Conservation (phyloP, 2,329 filamentous ascomycete genomes). For the Bertia moriformis region DNA sequence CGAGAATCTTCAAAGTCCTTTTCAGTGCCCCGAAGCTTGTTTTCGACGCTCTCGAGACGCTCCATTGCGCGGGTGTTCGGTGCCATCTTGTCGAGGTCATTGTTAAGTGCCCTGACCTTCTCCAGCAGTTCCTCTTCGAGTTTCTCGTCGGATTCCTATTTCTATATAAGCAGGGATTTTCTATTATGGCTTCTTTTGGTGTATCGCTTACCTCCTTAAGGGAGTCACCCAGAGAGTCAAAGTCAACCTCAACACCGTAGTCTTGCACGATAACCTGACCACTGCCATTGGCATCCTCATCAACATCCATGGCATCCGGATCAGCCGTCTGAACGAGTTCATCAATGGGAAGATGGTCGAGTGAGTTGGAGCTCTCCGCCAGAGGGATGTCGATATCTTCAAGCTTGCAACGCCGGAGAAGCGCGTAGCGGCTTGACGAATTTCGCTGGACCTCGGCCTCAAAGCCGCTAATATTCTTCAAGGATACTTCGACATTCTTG, state of each 20-base stretch:
- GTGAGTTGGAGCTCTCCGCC: conserved; percentile 46
- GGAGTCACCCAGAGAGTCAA: conserved; percentile 67
- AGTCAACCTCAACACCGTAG: conserved; percentile 83
- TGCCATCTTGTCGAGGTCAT: conserved; percentile 82
- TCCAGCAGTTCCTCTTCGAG: conserved; percentile 66
- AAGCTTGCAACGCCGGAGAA: conserved; percentile 79
- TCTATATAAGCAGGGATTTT: conserved; percentile 11
- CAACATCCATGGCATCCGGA: conserved; percentile 82
- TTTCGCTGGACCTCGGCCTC: conserved; percentile 79
- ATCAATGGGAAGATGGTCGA: conserved; percentile 78
- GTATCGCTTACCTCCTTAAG: conserved; percentile 52
- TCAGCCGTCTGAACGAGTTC: conserved; percentile 65
- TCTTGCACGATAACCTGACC: conserved; percentile 60
- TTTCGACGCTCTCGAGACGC: conserved; percentile 72
- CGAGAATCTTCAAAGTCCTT: conserved; percentile 81
- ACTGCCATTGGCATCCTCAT: conserved; percentile 52
- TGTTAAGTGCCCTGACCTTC: conserved; percentile 57
- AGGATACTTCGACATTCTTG: conserved; percentile 64
- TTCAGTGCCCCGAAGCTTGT: conserved; percentile 69
- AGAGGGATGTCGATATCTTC: conserved; percentile 85
- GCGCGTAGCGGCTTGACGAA: conserved; percentile 66
- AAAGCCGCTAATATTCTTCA: conserved; percentile 63
- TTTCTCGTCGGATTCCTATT: conserved; percentile 45
- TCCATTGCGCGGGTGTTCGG: conserved; percentile 95
- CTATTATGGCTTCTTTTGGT: no score